phyloP scores from a whole-genome alignment of 441 rosid species.

The Pelargonium fulgidum region DNA sequence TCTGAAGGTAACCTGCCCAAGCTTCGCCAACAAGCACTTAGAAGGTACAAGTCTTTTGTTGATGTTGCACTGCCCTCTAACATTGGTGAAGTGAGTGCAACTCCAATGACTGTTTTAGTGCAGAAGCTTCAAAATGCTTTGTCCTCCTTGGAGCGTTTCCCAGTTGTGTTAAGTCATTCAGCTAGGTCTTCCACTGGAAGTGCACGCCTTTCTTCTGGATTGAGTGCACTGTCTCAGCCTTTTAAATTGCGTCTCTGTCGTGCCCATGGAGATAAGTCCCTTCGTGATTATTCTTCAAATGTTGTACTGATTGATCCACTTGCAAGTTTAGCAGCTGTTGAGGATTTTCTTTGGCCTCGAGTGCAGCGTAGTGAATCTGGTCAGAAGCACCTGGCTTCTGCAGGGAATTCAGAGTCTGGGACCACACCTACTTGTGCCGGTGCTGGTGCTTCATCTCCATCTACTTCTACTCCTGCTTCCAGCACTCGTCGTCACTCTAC shows the following conservation, averaged over 20 bases:
- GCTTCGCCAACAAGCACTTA: constrained; percentile 81
- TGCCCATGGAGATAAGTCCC: constrained; percentile 83
- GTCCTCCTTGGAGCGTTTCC: constrained; percentile 93
- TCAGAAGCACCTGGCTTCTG: constrained; percentile 61
- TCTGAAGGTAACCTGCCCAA: constrained; percentile 65
- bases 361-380: constrained; percentile 86
- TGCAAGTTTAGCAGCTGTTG: constrained; percentile 94
- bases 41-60: constrained; percentile 73
- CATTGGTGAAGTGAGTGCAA: constrained; percentile 40
- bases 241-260: constrained; percentile 96
- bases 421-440: constrained; percentile 48
- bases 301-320: constrained; percentile 94
- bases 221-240: constrained; percentile 94
- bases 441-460: constrained; percentile 66
- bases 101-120: constrained; percentile 78
- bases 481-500: constrained; percentile 66
- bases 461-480: constrained; percentile 65
- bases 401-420: constrained; percentile 64
- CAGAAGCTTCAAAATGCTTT: constrained; percentile 98
- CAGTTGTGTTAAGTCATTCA: constrained; percentile 92
- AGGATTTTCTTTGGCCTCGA: constrained; percentile 97
- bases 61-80: constrained; percentile 66
- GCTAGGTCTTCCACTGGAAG: constrained; percentile 82
- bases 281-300: constrained; percentile 95
- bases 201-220: constrained; percentile 95